Base-by-base conservation (phyloP, 768 basidiomycete species). In the Galerina sulciceps region DNA sequence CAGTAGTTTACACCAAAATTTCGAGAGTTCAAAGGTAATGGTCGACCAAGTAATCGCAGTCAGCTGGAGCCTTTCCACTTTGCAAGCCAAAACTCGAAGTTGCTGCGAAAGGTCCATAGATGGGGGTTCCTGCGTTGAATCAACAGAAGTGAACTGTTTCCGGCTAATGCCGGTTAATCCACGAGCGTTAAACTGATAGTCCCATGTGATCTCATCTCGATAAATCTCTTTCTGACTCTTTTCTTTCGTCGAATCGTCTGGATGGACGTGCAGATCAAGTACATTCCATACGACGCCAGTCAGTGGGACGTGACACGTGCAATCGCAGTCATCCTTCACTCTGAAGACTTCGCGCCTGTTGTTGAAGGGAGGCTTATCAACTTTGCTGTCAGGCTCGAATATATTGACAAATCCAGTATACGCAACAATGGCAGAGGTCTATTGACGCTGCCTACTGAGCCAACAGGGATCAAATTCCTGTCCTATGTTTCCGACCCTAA, bases 311-410 rank as follows among this genome's bases (percentile, higher is more conserved):
- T 91, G 15, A 87, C 81, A 18, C 79, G 84, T 37, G 76, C 71
- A 6, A 76, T 93, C 45, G 84, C 84, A 1, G 54, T 63, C 4
- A 75, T 87, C 36, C 71, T 93, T 0, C 91, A 92, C 61, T 78
- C 80, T 3, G 75, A 80, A 17, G 78, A 79, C 17, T 84, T 87
- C 64, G 72, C 73, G 41, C 71, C 76, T 6, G 65, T 73, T 14
- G 70, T 71, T 17, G 69, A 69, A 60, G 57, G 71, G 15, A 65
- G 72, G 36, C 49, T 62, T n/a, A 76, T 89, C 36, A 92, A 93
- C 60, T 93, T 92, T 71, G 63, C 73, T 42, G 81, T 93, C 53
- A 65, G 49, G 15, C 74, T 92, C n/a, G 80, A 85, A 49, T 65
- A 72, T 52, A 80, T 79, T 59, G 72, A 72, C 52, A 74, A 76